Conservation (phyloP, 1,284 basidiomycete species). For the Trametes polyzona region DNA sequence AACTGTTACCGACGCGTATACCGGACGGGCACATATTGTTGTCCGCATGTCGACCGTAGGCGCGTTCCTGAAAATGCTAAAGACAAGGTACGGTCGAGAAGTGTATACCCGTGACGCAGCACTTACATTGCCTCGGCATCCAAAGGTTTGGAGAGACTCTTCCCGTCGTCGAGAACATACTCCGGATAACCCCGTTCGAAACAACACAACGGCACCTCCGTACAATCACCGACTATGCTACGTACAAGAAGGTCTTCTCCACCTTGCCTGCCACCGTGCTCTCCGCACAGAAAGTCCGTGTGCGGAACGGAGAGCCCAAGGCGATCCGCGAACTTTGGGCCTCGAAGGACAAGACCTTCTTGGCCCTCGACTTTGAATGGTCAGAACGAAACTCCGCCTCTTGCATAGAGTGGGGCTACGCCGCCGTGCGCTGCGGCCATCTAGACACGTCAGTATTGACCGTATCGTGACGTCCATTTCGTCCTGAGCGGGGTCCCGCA, state of each 20-base stretch:
- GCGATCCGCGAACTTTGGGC: constrained; percentile 75
- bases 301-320: constrained; percentile 70
- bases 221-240: constrained; percentile 67
- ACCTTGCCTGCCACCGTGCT: constrained; percentile 76
- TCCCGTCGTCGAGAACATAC: constrained; percentile 69
- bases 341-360: constrained; percentile 69
- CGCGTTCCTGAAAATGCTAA: constrained; percentile 80
- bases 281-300: constrained; percentile 67
- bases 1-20: constrained; percentile 73
- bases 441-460: constrained; percentile 63
- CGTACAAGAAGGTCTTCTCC: constrained; percentile 75
- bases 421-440: constrained; percentile 75
- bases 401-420: constrained; percentile 80
- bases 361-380: constrained; percentile 79
- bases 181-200: constrained; percentile 69
- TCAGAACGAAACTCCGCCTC: constrained; percentile 75
- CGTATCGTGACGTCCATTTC: constrained; percentile 8
- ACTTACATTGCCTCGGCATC: neutral
- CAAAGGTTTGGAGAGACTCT: constrained; percentile 74
- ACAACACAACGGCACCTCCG: constrained; percentile 68
- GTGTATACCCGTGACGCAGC: too few relatives aligned
- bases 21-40: constrained; percentile 79
- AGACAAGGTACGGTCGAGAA: constrained; percentile 58
- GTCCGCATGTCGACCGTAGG: constrained; percentile 72
- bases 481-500: constrained; percentile 5